A percentile compares a stretch with the other conserved stretches of the same genome.
Evolutionary conservation across 345 rosid genomes (phyloP).

Genomic region (Eucalyptus rudis): DNA sequence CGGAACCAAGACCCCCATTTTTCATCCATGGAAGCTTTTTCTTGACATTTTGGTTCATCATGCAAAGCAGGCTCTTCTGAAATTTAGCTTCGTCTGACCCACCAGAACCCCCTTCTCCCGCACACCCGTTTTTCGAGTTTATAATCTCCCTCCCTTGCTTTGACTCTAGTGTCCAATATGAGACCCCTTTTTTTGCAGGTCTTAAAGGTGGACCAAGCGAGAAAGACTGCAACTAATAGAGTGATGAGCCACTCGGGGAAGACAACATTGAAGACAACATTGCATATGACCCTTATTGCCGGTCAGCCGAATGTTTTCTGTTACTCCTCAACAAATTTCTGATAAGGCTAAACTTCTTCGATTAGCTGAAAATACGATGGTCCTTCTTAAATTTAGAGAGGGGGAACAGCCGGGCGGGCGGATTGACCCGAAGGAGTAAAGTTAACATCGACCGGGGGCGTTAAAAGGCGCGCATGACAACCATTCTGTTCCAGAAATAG

Average conservation of each 20-base stretch:
- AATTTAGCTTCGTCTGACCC: conserved; percentile 14
- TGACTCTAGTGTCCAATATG: conserved; percentile 49
- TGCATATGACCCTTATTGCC: conserved; percentile 37
- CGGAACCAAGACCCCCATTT: conserved; percentile 37
- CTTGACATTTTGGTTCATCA: background rate
- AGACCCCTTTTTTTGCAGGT: conserved; percentile 51
- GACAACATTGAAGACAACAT: conserved; percentile 44
- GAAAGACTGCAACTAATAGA: conserved; percentile 43
- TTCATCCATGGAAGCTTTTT: conserved; percentile 52
- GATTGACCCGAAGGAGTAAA: too few species aligned
- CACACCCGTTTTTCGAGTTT: background rate
- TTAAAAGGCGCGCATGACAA: too few species aligned
- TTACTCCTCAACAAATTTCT: too few species aligned
- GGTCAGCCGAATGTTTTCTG: too few species aligned
- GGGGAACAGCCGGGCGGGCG: too few species aligned
- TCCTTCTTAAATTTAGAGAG: too few species aligned
- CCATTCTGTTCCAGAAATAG: too few species aligned
- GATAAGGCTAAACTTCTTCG: too few species aligned
- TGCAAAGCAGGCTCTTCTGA: conserved; percentile 28
- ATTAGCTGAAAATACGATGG: too few species aligned
- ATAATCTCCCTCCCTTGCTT: conserved; percentile 12
- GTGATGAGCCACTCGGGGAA: conserved; percentile 86
- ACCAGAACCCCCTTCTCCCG: background rate
- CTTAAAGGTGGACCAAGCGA: conserved; percentile 64
- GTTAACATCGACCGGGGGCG: too few species aligned